Conservation (phyloP, 1,284 basidiomycete genomes). For the Leccinum subspadiceum region DNA sequence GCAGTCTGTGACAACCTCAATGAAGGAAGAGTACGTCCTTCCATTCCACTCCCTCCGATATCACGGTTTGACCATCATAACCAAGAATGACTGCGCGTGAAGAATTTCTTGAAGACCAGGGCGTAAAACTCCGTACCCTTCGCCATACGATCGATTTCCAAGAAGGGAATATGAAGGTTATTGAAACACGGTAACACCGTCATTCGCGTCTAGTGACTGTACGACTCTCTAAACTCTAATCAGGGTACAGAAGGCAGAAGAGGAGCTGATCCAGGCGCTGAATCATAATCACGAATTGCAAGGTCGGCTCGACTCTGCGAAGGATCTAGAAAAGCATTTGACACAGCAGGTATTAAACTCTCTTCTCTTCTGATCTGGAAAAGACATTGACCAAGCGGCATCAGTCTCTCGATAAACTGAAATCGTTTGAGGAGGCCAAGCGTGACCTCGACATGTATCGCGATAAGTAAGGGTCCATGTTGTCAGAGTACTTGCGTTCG, state of each 20-base stretch:
- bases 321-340: constrained; percentile 27
- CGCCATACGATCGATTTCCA: constrained; percentile 33
- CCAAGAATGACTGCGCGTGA: constrained; percentile 26
- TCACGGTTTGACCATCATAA: constrained; percentile 14
- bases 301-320: constrained; percentile 29
- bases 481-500: not conserved
- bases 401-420: constrained; percentile 23
- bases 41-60: constrained; percentile 16
- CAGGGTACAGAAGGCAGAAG: constrained; percentile 26
- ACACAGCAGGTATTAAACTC: constrained; percentile 14
- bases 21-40: constrained; percentile 33
- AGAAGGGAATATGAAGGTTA: constrained; percentile 25
- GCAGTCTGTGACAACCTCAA: constrained; percentile 26
- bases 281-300: constrained; percentile 28
- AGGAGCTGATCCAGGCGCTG: constrained; percentile 16
- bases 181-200: constrained; percentile 27
- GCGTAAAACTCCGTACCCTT: constrained; percentile 27
- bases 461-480: constrained; percentile 22
- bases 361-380: constrained; percentile 17
- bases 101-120: constrained; percentile 24
- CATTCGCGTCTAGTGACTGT: not conserved
- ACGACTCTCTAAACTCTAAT: constrained; percentile 13
- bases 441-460: constrained; percentile 23
- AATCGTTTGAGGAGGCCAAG: constrained; percentile 19
- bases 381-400: constrained; percentile 23